Evolutionary conservation across 768 basidiomycete species (phyloP).

Genomic region (Tubosaeta sp.): DNA sequence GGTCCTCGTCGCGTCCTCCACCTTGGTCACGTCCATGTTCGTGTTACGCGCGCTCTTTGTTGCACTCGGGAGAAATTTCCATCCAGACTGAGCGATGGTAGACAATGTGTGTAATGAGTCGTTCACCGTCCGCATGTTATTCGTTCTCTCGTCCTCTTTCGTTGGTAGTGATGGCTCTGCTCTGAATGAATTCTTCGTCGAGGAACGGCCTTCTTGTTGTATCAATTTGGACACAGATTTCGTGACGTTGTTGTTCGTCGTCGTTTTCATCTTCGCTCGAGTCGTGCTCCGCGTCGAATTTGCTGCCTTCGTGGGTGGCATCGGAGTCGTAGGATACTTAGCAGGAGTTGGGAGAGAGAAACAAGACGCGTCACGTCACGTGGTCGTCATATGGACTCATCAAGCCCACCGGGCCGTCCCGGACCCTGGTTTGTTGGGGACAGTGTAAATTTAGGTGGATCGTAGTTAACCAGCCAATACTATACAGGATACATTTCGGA

Average conservation of each 20-base stretch:
- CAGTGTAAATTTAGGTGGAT: too few species aligned
- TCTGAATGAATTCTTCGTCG: slow-evolving; percentile 21
- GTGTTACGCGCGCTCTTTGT: slow-evolving; percentile 20
- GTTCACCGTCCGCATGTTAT: slow-evolving; percentile 65
- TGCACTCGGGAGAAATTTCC: slow-evolving; percentile 41
- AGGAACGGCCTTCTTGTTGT: slow-evolving; percentile 26
- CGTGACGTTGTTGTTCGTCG: not conserved
- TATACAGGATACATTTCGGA: too few species aligned
- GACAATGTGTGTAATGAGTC: slow-evolving; percentile 55
- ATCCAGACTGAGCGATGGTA: slow-evolving; percentile 49
- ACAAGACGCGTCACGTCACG: slow-evolving; percentile 13
- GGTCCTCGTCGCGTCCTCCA: slow-evolving; percentile 29
- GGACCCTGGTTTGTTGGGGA: too few species aligned
- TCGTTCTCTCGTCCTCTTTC: slow-evolving; percentile 36
- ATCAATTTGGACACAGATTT: slow-evolving; percentile 26
- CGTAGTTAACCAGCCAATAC: too few species aligned
- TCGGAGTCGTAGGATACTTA: not conserved
- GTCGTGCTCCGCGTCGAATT: slow-evolving; percentile 10
- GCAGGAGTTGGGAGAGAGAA: not conserved
- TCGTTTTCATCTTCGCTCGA: slow-evolving; percentile 9
- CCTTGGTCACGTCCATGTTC: slow-evolving; percentile 30
- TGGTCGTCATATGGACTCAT: slow-evolving; percentile 1
- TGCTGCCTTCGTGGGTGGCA: slow-evolving; percentile 10
- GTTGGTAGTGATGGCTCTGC: not conserved
- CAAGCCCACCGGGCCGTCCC: too few species aligned